These are phyloP conservation scores for Ashbya aceris DNA, from an alignment of 1,139 yeast species.

Conservation along the genomic window DNA sequence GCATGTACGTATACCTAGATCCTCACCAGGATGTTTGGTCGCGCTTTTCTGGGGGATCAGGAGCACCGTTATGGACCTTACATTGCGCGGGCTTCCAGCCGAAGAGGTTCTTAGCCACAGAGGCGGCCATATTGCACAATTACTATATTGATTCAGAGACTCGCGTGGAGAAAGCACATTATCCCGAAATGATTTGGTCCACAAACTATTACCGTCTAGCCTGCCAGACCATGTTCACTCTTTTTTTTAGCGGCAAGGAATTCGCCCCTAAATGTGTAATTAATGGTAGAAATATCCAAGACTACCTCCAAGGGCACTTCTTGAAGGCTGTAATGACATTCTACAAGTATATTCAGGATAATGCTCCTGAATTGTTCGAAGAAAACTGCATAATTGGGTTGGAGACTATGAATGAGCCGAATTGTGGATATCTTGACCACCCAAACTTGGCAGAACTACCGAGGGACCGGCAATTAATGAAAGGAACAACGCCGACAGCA, in stretches of 20 bases:
- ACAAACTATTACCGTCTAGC: slow-evolving; percentile 77
- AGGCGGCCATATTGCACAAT: slow-evolving; percentile 72
- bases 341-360: slow-evolving; percentile 40
- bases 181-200: slow-evolving; percentile 90
- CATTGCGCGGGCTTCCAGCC: slow-evolving; percentile 92
- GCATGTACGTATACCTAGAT: slow-evolving; percentile 73
- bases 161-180: slow-evolving; percentile 25
- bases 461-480: slow-evolving; percentile 44
- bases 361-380: slow-evolving; percentile 47
- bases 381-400: slow-evolving; percentile 53
- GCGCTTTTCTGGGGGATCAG: slow-evolving; percentile 84
- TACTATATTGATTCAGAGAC: slow-evolving; percentile 32
- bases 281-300: slow-evolving; percentile 69
- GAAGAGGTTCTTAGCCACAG: slow-evolving; percentile 49
- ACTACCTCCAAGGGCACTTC: slow-evolving; percentile 59
- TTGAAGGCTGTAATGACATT: slow-evolving; percentile 47
- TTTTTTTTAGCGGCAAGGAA: slow-evolving; percentile 69
- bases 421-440: slow-evolving; percentile 52
- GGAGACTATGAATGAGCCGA: slow-evolving; percentile 87
- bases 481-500: slow-evolving; percentile 62
- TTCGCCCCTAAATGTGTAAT: slow-evolving; percentile 64
- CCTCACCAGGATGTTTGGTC: slow-evolving; percentile 97
- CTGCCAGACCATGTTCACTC: slow-evolving; percentile 71
- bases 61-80: slow-evolving; percentile 94
- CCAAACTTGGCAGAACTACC: slow-evolving; percentile 42